Evolutionary conservation across 2,329 filamentous ascomycete genomes (phyloP), one percentile per base, ranked within the genome.

Genomic region (Ophiostoma tasmaniense): DNA sequence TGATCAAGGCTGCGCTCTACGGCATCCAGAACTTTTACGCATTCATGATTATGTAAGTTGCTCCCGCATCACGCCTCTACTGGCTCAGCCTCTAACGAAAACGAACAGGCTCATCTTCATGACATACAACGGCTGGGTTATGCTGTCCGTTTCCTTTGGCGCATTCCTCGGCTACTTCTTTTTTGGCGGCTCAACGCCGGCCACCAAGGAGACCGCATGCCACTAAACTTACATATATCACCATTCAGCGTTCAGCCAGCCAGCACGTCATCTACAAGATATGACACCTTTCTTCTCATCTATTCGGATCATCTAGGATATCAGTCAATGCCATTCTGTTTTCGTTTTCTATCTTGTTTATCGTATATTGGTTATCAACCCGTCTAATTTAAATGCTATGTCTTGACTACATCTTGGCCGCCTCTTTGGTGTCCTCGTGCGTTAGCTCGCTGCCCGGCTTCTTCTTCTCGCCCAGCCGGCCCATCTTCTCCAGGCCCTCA

Each of bases 61-160:
- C 30, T 2, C n/a, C 2, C 8, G 30, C 20, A 8, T 13, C 14
- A 11, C 30, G 30, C 30, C 28, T n/a, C 17, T 11, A 10, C 5
- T 25, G 70, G 2, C 33, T 22, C 35, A 6, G 4, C 22, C 37
- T 5, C 64, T 65, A 45, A 65, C 64, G 14, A 28, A 1, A 45
- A 65, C 64, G 14, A 28, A 1, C 59, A 98, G 94, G 95, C 84
- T 99, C 71, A 81, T 99, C 28, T 99, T 99, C 80, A 99, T 99
- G 95, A 99, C 95, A n/a, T 99, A 99, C 81, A 99, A 99, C 76
- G 95, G 95, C 69, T 96, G 91, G 89, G 89, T 99, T 74, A 99
- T 99, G 95, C 80, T 96, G 73, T 87, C 94, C 2, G 93, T 98
- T 20, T 90, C 90, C 0, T 81, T 96, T 11, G 95, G 95, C 20